These are phyloP conservation scores for Fusarium mexicanum DNA, from an alignment of 2,329 filamentous ascomycete genomes.

Conservation along the genomic window DNA sequence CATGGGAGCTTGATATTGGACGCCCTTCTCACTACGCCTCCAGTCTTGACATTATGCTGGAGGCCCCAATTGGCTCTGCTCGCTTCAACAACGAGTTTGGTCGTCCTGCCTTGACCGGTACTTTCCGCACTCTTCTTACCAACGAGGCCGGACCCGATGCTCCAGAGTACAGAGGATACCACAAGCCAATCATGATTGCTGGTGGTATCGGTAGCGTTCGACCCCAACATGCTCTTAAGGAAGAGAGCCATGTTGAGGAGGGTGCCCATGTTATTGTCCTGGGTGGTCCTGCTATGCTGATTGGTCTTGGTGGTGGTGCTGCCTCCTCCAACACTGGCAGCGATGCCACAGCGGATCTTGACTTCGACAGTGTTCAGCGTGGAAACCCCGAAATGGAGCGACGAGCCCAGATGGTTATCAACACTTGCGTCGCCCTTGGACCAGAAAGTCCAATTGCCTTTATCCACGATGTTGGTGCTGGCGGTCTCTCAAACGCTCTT, in stretches of 20 bases:
- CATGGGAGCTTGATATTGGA: slow-evolving; percentile 93
- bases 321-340: slow-evolving; percentile 91
- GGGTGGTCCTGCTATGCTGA: slow-evolving; percentile 96
- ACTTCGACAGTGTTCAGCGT: slow-evolving; percentile 96
- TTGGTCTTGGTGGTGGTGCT: slow-evolving; percentile 93
- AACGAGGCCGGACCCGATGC: slow-evolving; percentile 56
- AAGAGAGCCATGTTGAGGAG: slow-evolving; percentile 78
- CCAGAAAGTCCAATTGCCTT: slow-evolving; percentile 90
- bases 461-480: slow-evolving; percentile 97
- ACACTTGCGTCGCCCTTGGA: slow-evolving; percentile 87
- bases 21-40: slow-evolving; percentile 92
- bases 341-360: slow-evolving; percentile 88
- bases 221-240: slow-evolving; percentile 90
- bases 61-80: slow-evolving; percentile 93
- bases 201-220: slow-evolving; percentile 93
- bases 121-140: slow-evolving; percentile 89
- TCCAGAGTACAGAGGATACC: slow-evolving; percentile 85
- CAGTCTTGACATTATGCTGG: slow-evolving; percentile 96
- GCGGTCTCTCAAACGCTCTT: slow-evolving; percentile 78
- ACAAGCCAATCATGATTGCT: slow-evolving; percentile 99
- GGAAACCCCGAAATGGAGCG: slow-evolving; percentile 97
- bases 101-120: slow-evolving; percentile 85
- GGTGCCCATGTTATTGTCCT: slow-evolving; percentile 94
- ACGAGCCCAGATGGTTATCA: slow-evolving; percentile 97
- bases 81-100: slow-evolving; percentile 99